phyloP scores from a whole-genome alignment of 495 filamentous ascomycete genomes.

The Cryomyces minteri region DNA sequence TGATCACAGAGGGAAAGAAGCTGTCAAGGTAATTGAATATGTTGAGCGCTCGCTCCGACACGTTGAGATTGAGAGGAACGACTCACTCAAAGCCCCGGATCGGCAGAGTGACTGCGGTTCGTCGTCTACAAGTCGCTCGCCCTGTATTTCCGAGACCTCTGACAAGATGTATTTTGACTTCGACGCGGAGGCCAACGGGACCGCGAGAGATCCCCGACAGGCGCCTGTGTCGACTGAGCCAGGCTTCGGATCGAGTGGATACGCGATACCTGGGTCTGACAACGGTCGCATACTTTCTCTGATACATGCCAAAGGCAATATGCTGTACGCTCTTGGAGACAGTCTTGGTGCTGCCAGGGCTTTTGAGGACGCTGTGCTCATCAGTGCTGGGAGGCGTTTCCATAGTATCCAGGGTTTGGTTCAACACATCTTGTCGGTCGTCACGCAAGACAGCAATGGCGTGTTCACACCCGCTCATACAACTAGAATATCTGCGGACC shows the following conservation, averaged over 20 bases:
- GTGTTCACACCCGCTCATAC: conserved; percentile 5
- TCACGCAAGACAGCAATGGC: conserved; percentile 24
- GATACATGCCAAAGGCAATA: conserved; percentile 93
- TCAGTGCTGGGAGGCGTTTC: conserved; percentile 56
- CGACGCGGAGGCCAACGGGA: conserved; percentile 27
- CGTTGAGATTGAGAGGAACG: conserved; percentile 25
- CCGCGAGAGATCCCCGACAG: conserved; percentile 12
- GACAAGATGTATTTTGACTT: conserved; percentile 41
- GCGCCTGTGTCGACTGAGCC: conserved; percentile 20
- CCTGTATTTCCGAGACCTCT: conserved; percentile 29
- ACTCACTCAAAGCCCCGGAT: conserved; percentile 31
- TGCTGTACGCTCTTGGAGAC: conserved; percentile 85
- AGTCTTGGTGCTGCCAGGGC: conserved; percentile 68
- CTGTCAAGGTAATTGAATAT: conserved; percentile 74
- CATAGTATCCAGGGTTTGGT: conserved; percentile 68
- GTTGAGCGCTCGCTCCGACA: conserved; percentile 62
- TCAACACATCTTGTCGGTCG: conserved; percentile 56
- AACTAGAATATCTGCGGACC: conserved; percentile 25
- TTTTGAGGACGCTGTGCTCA: conserved; percentile 88
- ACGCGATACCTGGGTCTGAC: conserved; percentile 68
- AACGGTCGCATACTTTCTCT: conserved; percentile 88
- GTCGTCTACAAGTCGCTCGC: conserved; percentile 27
- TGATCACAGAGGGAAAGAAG: conserved; percentile 65
- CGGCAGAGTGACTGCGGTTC: conserved; percentile 35
- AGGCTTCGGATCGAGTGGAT: conserved; percentile 70